These are phyloP conservation scores for Saccharomycopsis amapae DNA, from an alignment of 805 yeast genomes.

Conservation along the genomic window DNA sequence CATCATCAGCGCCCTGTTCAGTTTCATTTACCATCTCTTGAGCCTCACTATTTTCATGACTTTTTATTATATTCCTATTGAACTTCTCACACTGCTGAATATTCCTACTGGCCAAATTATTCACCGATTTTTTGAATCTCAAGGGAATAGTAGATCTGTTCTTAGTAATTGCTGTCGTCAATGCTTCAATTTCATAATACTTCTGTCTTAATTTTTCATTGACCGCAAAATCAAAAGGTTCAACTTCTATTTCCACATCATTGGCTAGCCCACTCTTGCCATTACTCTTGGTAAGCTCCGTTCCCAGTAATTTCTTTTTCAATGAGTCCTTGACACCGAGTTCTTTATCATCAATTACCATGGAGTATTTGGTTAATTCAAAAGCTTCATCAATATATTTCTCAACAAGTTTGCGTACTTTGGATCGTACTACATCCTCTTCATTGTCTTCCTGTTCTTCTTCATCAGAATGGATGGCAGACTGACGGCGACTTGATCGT, in stretches of 20 bases:
- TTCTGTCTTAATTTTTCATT: slow-evolving; percentile 51
- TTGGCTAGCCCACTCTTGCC: slow-evolving; percentile 6
- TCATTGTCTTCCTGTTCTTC: slow-evolving; percentile 20
- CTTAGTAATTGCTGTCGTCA: slow-evolving; percentile 48
- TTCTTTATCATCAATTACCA: slow-evolving; percentile 52
- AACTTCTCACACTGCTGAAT: slow-evolving; percentile 19
- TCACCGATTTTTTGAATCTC: slow-evolving; percentile 24
- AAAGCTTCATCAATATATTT: slow-evolving; percentile 46
- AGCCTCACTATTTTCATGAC: background rate
- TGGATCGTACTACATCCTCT: slow-evolving; percentile 39
- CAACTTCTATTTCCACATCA: slow-evolving; percentile 36
- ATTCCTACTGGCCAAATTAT: slow-evolving; percentile 27
- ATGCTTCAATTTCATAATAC: slow-evolving; percentile 54
- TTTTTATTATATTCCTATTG: slow-evolving; percentile 6
- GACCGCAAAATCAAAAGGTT: slow-evolving; percentile 62
- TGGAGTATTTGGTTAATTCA: slow-evolving; percentile 47
- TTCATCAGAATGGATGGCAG: slow-evolving; percentile 7
- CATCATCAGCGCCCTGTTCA: too few relatives aligned
- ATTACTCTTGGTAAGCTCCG: background rate
- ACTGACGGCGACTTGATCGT: background rate
- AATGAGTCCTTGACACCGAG: slow-evolving; percentile 27
- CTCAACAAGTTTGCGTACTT: slow-evolving; percentile 38
- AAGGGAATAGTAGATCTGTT: slow-evolving; percentile 48
- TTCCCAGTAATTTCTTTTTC: slow-evolving; percentile 22
- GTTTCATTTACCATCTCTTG: slow-evolving; percentile 7